phyloP scores from a whole-genome alignment of 495 filamentous ascomycete genomes.

The Penicillium longicatenatum region DNA sequence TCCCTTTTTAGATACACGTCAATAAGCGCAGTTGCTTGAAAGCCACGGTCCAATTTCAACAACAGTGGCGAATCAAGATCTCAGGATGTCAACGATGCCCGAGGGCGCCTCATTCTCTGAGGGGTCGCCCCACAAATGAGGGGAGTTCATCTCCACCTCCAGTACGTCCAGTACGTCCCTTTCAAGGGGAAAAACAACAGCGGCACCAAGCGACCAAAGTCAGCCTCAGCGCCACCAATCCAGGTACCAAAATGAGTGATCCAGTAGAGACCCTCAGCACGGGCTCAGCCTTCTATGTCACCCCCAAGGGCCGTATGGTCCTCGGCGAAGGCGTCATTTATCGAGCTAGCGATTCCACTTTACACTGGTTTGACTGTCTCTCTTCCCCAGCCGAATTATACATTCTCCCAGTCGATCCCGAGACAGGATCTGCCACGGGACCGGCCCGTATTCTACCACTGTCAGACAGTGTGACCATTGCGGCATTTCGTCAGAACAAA shows the following conservation, averaged over 20 bases:
- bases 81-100: not conserved
- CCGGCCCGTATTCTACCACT: conserved; percentile 18
- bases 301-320: conserved; percentile 23
- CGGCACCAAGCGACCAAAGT: not conserved
- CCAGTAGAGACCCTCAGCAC: conserved; percentile 2
- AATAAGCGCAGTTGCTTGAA: not conserved
- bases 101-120: not conserved
- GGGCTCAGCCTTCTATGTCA: conserved; percentile 29
- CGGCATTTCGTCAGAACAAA: conserved; percentile 23
- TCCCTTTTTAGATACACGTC: not conserved
- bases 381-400: conserved; percentile 24
- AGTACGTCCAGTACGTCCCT: not conserved
- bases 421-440: conserved; percentile 16
- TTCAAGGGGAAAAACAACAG: not conserved
- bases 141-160: not conserved
- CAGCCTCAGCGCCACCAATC: not conserved
- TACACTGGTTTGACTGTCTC: conserved; percentile 34
- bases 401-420: conserved; percentile 25
- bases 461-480: conserved; percentile 25
- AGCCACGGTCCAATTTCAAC: not conserved
- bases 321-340: conserved; percentile 33
- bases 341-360: conserved; percentile 25
- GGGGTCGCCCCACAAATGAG: not conserved
- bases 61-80: not conserved
- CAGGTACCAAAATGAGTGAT: conserved; percentile 5